Conservation (phyloP, 768 basidiomycete genomes). For the Lentinula raphanica region DNA sequence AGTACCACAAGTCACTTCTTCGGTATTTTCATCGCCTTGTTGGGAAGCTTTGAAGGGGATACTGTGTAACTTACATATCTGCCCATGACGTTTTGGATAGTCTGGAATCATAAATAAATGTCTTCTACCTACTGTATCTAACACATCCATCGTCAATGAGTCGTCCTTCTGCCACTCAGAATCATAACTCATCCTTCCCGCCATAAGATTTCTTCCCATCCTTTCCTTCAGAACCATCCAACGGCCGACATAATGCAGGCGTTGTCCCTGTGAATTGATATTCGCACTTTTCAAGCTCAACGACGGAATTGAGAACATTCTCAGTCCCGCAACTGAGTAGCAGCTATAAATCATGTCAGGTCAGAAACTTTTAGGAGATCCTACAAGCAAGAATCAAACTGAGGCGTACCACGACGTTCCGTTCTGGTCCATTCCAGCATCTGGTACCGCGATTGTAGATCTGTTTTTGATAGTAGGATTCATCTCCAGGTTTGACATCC, state of each 20-base stretch:
- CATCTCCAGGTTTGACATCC: constrained; percentile 51
- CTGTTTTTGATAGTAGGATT: constrained; percentile 77
- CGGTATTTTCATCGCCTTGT: no score
- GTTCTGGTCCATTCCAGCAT: constrained; percentile 96
- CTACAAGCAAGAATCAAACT: neutral
- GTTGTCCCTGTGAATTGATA: constrained; percentile 83
- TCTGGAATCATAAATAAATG: neutral
- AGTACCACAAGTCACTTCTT: no score
- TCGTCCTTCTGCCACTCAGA: neutral
- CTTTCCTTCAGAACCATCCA: constrained; percentile 33
- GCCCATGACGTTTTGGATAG: neutral
- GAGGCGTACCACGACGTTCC: constrained; percentile 66
- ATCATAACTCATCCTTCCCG: constrained; percentile 37
- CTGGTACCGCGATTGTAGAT: constrained; percentile 78
- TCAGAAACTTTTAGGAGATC: neutral
- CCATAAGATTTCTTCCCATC: constrained; percentile 25
- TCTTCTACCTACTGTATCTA: no score
- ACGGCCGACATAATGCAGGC: constrained; percentile 74
- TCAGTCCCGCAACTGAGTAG: constrained; percentile 80
- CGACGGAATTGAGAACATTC: constrained; percentile 71
- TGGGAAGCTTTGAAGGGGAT: no score
- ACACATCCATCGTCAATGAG: neutral
- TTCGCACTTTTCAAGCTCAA: constrained; percentile 95
- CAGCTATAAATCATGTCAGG: constrained; percentile 44
- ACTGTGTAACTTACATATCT: neutral